These are phyloP conservation scores for Cornus kousa DNA, from an alignment of 148 eudicot genomes.

Conservation along the genomic window DNA sequence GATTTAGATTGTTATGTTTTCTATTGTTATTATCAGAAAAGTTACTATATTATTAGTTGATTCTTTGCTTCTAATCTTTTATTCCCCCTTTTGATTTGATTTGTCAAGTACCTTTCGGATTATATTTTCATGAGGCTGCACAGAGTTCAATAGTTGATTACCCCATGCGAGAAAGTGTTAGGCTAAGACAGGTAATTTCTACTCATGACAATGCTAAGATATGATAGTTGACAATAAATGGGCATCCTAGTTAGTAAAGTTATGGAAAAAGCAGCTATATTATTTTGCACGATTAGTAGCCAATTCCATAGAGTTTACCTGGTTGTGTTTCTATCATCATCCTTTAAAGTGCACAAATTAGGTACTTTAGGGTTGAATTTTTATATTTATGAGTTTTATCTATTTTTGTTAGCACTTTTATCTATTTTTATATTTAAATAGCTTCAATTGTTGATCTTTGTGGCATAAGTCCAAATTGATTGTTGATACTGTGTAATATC, in stretches of 20 bases:
- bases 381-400: neutral
- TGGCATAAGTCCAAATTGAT: no score
- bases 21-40: neutral
- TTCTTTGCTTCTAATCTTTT: neutral
- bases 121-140: neutral
- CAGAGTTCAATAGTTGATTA: neutral
- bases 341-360: neutral
- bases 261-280: neutral
- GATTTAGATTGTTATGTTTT: neutral
- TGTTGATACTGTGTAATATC: no score
- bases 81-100: neutral
- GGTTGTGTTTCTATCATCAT: neutral
- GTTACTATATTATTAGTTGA: neutral
- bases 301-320: neutral
- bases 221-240: neutral
- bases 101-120: neutral
- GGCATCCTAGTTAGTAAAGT: neutral
- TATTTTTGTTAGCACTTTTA: neutral
- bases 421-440: no score
- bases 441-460: no score
- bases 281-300: neutral
- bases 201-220: neutral
- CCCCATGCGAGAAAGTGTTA: no score
- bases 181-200: no score
- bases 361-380: neutral